Evolutionary conservation across 345 rosid genomes (phyloP).

Genomic region (Linum lewisii): DNA sequence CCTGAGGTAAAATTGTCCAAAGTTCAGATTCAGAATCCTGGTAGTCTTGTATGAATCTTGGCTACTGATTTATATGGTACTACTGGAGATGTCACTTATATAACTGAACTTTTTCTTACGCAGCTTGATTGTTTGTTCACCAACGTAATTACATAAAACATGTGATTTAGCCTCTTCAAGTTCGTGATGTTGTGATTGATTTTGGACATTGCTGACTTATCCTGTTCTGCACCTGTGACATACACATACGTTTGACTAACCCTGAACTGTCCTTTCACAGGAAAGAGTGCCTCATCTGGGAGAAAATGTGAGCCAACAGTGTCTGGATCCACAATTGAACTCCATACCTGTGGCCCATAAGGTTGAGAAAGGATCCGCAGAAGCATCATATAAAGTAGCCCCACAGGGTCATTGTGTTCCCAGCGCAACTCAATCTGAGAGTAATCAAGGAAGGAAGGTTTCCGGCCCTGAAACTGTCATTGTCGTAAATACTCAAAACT

Average conservation of each 20-base stretch:
- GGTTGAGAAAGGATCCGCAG: slow-evolving; percentile 17
- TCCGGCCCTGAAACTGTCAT: slow-evolving; percentile 35
- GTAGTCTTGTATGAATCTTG: not conserved
- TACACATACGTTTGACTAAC: slow-evolving; percentile 5
- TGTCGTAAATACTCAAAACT: slow-evolving; percentile 64
- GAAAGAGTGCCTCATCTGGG: slow-evolving; percentile 22
- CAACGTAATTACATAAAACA: not conserved
- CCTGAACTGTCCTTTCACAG: slow-evolving; percentile 20
- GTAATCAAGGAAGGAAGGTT: slow-evolving; percentile 20
- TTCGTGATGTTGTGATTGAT: not conserved
- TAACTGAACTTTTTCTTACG: not conserved
- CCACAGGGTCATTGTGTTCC: slow-evolving; percentile 18
- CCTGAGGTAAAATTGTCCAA: slow-evolving; percentile 15
- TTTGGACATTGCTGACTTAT: slow-evolving; percentile 5
- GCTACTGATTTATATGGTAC: not conserved
- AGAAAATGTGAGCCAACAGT: slow-evolving; percentile 19
- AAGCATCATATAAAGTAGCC: slow-evolving; percentile 28
- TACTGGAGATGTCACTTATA: not conserved
- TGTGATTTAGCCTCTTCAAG: not conserved
- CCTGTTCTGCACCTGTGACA: slow-evolving; percentile 3
- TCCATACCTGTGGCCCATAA: slow-evolving; percentile 33
- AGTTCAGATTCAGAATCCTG: not conserved
- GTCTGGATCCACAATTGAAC: slow-evolving; percentile 35
- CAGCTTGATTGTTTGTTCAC: not conserved
- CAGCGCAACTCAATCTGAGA: slow-evolving; percentile 26